phyloP scores from a whole-genome alignment of 805 yeast species.

The Soucietia sequanensis region DNA sequence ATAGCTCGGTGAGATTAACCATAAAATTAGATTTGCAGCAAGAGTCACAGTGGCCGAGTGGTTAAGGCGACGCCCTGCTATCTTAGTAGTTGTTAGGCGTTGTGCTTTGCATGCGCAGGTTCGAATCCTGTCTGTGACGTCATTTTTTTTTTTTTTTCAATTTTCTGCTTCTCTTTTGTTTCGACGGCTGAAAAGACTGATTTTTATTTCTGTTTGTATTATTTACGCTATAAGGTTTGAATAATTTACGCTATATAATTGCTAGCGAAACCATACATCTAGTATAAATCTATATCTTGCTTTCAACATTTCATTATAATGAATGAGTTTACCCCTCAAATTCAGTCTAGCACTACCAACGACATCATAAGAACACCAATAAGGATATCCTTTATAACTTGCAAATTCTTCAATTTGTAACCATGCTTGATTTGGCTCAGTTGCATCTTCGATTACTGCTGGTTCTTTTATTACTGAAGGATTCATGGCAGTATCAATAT shows the following conservation, averaged over 20 bases:
- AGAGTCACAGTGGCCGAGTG: conserved; percentile 50
- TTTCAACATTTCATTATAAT: conserved; percentile 11
- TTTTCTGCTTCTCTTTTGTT: no score
- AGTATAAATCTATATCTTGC: conserved; percentile 14
- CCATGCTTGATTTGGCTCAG: conserved; percentile 31
- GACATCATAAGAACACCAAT: conserved; percentile 35
- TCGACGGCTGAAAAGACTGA: no score
- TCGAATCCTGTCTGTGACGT: conserved; percentile 54
- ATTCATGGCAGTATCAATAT: conserved; percentile 19
- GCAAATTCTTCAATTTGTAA: conserved; percentile 13
- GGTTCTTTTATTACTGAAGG: conserved; percentile 22
- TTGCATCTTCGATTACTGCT: conserved; percentile 11
- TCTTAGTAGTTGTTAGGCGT: conserved; percentile 34
- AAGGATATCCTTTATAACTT: conserved; percentile 16
- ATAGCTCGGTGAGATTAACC: no score
- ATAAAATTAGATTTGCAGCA: no score
- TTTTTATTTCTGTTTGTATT: no score
- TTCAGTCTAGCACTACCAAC: conserved; percentile 19
- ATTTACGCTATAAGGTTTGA: no score
- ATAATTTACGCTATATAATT: no score
- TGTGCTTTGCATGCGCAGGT: conserved; percentile 50
- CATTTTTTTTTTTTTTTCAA: conserved; percentile 26
- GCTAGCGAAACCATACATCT: conserved; percentile 32
- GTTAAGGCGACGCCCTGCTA: conserved; percentile 52
- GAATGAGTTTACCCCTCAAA: conserved; percentile 16